A percentile compares a stretch with the other conserved stretches of the same genome.
These are phyloP conservation scores for Nectriaceae sp. DNA, from an alignment of 2,329 filamentous ascomycete genomes.

Conservation along the genomic window DNA sequence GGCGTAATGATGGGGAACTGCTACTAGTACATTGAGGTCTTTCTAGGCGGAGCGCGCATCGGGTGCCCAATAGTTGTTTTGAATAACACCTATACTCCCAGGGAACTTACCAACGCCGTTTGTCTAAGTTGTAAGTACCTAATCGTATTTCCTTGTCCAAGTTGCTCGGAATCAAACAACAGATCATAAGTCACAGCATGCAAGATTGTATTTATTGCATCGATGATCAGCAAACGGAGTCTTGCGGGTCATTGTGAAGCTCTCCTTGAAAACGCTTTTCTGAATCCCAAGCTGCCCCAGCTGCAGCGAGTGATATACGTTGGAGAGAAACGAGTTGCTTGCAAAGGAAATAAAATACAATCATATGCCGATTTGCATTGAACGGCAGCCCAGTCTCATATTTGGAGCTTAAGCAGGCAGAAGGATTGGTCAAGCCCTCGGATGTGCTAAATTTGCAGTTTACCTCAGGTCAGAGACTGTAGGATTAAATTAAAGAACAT, in stretches of 20 bases:
- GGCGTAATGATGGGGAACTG: constrained; percentile 19
- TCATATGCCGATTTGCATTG: constrained; percentile 1
- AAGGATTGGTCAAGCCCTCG: neutral
- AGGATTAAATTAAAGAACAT: too few relatives aligned
- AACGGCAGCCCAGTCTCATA: neutral
- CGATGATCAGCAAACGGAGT: constrained; percentile 3
- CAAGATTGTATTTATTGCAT: constrained; percentile 7
- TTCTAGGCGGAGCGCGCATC: constrained; percentile 14
- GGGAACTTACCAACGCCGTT: constrained; percentile 8
- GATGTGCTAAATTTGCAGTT: constrained; percentile 18
- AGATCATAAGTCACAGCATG: too few relatives aligned
- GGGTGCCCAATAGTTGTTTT: constrained; percentile 16
- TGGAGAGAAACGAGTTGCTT: neutral
- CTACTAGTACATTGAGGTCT: constrained; percentile 14
- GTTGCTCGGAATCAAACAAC: neutral
- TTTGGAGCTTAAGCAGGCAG: neutral
- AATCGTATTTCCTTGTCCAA: neutral
- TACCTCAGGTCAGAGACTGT: constrained; percentile 5
- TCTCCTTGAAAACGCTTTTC: too few relatives aligned
- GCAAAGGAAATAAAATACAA: neutral
- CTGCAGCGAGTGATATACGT: neutral
- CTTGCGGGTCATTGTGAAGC: neutral
- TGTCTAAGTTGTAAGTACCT: constrained; percentile 5
- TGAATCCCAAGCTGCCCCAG: too few relatives aligned
- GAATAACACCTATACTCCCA: constrained; percentile 15